Evolutionary conservation across 2,329 filamentous ascomycete species (phyloP), one percentile per base, ranked within the genome.

Genomic region (Fusarium multiceps): DNA sequence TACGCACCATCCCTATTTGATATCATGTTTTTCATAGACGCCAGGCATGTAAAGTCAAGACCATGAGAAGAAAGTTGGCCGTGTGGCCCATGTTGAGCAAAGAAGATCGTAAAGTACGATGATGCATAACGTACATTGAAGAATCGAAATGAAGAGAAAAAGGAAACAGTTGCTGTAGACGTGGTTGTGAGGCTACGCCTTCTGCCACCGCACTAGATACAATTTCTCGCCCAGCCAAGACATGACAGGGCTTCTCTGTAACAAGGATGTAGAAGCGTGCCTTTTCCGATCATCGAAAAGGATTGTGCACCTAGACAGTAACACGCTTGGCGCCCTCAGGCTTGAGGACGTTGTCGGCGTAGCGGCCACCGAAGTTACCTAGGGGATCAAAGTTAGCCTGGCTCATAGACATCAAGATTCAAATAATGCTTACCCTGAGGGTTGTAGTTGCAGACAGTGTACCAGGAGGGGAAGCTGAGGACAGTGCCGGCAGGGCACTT

Each of bases 361-460:
- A 89, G 30, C 76, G 66, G 64, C 86, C 86, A 43, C 79, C 83
- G 47, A 85, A 80, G 79, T 89, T 89, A 72, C 87, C 86, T 86
- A 28, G 1, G 7, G 11, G 45, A 10, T 12, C 5, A 13, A 27
- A 14, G 41, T 72, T 47, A 61, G 60, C 23, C 6, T 25, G 14
- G 8, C 14, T 16, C 20, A 16, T 9, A 14, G 30, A 62, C 8
- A 18, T 16, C 43, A 63, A 27, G 9, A 21, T 55, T 6, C 3
- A 42, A 12, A 12, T 23, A 28, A 47, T 28, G 80, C 88, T 80
- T 88, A 92, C 93, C 93, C 68, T 89, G 82, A 66, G 89, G 86
- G 72, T 82, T 83, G 84, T 97, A 97, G 87, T 97, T 95, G 90
- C 93, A 97, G 75, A 97, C 93, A 30, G 92, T 94, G 84, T 89